phyloP scores from a whole-genome alignment of 805 yeast genomes.

The Starmerella bombi region DNA sequence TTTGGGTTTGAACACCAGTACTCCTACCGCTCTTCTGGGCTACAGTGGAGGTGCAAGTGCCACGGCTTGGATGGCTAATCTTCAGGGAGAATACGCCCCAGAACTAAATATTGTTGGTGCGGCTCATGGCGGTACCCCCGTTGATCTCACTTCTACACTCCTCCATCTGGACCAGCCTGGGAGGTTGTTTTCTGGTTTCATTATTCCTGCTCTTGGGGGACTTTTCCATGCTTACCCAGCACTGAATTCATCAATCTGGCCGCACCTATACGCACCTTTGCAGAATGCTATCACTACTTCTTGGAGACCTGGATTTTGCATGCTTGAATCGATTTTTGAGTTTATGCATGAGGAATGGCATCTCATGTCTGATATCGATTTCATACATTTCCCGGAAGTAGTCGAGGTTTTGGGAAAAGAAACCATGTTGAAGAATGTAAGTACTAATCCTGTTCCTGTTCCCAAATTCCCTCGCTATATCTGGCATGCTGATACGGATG shows the following conservation, averaged over 20 bases:
- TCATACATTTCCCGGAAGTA: neutral
- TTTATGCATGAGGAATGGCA: neutral
- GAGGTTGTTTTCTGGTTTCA: no score
- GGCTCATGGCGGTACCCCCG: no score
- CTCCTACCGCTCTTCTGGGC: slow-evolving; percentile 7
- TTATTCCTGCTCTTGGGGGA: slow-evolving; percentile 11
- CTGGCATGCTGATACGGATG: slow-evolving; percentile 18
- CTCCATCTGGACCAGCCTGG: slow-evolving; percentile 8
- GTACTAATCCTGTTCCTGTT: slow-evolving; percentile 10
- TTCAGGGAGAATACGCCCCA: slow-evolving; percentile 22
- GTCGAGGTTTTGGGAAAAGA: slow-evolving; percentile 8
- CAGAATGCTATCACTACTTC: neutral
- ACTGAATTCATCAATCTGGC: no score
- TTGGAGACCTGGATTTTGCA: neutral
- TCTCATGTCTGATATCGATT: neutral
- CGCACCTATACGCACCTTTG: no score
- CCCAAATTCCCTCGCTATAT: no score
- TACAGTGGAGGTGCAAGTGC: slow-evolving; percentile 17
- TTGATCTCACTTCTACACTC: slow-evolving; percentile 13
- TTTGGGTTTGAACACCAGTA: neutral
- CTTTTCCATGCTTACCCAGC: slow-evolving; percentile 18
- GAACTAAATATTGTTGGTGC: no score
- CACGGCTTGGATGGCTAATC: slow-evolving; percentile 24
- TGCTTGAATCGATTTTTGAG: neutral
- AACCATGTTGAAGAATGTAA: slow-evolving; percentile 3